Evolutionary conservation across 768 basidiomycete species (phyloP).

Genomic region (Macrolepiota albuminosa): DNA sequence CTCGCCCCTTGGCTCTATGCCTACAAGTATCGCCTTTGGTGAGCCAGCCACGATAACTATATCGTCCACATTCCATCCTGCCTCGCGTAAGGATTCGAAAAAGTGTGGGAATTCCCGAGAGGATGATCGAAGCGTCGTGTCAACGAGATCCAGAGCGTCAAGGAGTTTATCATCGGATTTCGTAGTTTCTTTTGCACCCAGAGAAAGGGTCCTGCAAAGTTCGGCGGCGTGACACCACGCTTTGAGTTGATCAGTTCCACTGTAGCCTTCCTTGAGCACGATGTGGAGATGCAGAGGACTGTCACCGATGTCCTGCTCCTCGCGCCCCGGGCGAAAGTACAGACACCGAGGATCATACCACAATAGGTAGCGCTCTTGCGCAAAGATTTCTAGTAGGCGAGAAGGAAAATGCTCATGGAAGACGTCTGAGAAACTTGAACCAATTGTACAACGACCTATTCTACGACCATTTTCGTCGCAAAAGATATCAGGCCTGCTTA

Average conservation of each 20-base stretch:
- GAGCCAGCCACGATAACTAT: constrained; percentile 25
- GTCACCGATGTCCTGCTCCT: constrained; percentile 12
- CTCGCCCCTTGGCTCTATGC: constrained; percentile 5
- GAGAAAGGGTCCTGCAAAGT: constrained; percentile 20
- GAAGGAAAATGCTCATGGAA: constrained; percentile 22
- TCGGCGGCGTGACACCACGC: constrained; percentile 50
- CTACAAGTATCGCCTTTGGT: constrained; percentile 24
- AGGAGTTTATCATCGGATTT: not conserved
- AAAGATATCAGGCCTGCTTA: constrained; percentile 34
- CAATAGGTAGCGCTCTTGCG: constrained; percentile 45
- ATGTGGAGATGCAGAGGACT: constrained; percentile 32
- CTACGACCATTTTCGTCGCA: constrained; percentile 29
- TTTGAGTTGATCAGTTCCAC: constrained; percentile 43
- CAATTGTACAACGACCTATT: constrained; percentile 47
- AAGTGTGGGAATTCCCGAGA: constrained; percentile 21
- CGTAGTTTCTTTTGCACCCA: not conserved
- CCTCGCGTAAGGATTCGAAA: constrained; percentile 18
- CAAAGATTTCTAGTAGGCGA: constrained; percentile 34
- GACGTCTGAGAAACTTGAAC: constrained; percentile 38
- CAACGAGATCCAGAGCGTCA: constrained; percentile 16
- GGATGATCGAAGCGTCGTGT: constrained; percentile 14
- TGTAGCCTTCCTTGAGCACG: constrained; percentile 47
- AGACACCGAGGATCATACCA: constrained; percentile 40
- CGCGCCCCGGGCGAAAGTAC: constrained; percentile 2
- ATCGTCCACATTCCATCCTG: constrained; percentile 37